Conservation (phyloP, 1,139 yeast genomes). For the Yamadazyma dendronema region DNA sequence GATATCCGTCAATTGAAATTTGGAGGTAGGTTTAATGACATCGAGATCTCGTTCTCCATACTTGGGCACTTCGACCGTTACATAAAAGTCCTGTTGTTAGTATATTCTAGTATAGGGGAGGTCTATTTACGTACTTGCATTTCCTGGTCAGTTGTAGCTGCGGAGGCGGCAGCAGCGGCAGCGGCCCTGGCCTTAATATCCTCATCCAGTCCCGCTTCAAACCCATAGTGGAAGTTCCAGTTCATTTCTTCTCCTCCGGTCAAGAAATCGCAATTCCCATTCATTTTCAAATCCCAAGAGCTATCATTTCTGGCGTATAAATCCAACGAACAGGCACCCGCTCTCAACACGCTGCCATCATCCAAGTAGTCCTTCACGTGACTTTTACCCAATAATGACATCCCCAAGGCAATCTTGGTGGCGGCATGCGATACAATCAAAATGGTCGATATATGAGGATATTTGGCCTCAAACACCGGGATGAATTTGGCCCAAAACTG, state of each 20-base stretch:
- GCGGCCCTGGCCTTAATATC: constrained; percentile 54
- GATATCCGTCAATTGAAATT: constrained; percentile 40
- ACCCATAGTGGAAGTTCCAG: constrained; percentile 71
- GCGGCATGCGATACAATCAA: constrained; percentile 82
- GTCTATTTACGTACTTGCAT: constrained; percentile 35
- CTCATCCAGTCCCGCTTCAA: constrained; percentile 78
- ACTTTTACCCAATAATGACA: constrained; percentile 54
- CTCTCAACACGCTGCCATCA: constrained; percentile 40
- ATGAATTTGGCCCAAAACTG: constrained; percentile 51
- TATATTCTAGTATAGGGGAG: constrained; percentile 9
- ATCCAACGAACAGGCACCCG: constrained; percentile 48
- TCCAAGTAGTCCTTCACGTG: constrained; percentile 52
- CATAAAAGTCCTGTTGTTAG: constrained; percentile 39
- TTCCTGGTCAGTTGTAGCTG: constrained; percentile 19
- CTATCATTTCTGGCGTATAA: constrained; percentile 24
- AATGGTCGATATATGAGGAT: constrained; percentile 55
- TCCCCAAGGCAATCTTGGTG: constrained; percentile 73
- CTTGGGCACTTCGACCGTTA: constrained; percentile 41
- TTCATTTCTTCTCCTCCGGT: constrained; percentile 86
- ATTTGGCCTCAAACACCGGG: constrained; percentile 47
- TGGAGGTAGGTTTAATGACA: constrained; percentile 40
- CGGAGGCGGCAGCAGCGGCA: constrained; percentile 4
- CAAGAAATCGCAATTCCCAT: constrained; percentile 69
- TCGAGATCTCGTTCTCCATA: constrained; percentile 23
- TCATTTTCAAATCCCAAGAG: constrained; percentile 56